Evolutionary conservation across 306 rosid genomes (phyloP).

Genomic region (Castanea sativa): DNA sequence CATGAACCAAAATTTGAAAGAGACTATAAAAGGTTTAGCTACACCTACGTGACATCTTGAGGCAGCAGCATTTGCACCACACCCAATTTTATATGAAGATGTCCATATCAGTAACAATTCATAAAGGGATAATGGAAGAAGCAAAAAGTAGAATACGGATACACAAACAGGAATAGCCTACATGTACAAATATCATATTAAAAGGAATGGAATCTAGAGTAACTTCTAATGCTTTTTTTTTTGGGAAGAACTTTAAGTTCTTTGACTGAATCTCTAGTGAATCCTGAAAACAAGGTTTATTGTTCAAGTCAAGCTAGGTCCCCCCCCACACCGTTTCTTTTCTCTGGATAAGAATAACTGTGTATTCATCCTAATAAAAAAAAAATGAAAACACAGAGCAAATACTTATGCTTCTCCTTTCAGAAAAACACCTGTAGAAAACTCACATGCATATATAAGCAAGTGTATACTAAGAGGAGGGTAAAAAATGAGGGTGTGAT

Average conservation of each 20-base stretch:
- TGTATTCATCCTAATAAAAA: too few relatives aligned
- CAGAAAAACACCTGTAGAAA: neutral
- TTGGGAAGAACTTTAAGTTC: too few relatives aligned
- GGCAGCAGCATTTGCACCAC: neutral
- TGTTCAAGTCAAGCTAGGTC: too few relatives aligned
- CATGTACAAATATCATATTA: neutral
- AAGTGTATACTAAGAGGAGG: neutral
- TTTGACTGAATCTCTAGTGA: too few relatives aligned
- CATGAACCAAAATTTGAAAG: neutral
- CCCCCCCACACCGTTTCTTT: too few relatives aligned
- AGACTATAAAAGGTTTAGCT: neutral
- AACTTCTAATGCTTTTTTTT: neutral
- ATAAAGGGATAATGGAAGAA: neutral
- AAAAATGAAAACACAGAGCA: neutral
- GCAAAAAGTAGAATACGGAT: neutral
- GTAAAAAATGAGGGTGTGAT: conserved; percentile 13
- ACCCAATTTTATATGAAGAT: neutral
- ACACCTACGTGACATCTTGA: neutral
- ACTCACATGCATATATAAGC: neutral
- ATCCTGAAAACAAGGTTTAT: too few relatives aligned
- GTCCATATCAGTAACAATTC: neutral
- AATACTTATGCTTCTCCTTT: neutral
- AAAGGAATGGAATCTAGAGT: neutral
- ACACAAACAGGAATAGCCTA: neutral
- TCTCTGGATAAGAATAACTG: too few relatives aligned